Evolutionary conservation across 768 basidiomycete genomes (phyloP), one percentile per base, ranked within the genome.

Genomic region (Tulasnella sp.): DNA sequence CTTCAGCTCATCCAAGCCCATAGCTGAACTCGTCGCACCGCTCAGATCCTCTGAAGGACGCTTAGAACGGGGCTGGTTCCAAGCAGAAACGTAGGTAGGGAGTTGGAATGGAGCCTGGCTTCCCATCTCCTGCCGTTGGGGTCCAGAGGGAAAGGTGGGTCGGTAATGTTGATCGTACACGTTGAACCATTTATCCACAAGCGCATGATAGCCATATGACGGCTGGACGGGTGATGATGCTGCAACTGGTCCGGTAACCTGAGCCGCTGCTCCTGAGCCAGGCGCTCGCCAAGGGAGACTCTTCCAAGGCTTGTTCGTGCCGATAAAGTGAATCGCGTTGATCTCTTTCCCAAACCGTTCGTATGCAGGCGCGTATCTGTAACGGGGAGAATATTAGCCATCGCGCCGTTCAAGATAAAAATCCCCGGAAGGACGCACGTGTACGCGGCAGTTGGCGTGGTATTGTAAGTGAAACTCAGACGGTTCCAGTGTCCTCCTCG

Each of bases 391-490:
- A 38, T 38, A 38, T 38, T 15, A 38, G 34, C 34, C 7, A 7
- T 66, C 63, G 70, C 68, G 34, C 5, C 34, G 5, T 38, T 15
- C 15, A 15, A 7, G 29, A 55, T 7, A 11, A 22, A n/a, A 41
- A 29, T 34, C 19, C 59, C 51, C 22, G 25, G 22, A 31, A 29
- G 19, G 31, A 81, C 88, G 76, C 67, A 93, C 86, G 90, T 92
- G 74, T 98, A 98, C 55, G 85, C 91, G 60, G 94, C 92, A 12
- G 92, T 92, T 17, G 96, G 96, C 2, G 96, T 98, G 15, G 93
- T 96, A 71, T 99, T 99, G 74, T 96, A 99, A 43, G 84, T 90
- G 73, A 98, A 99, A 69, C 92, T 92, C 65, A 99, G 82, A 65
- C 92, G 79, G 66, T 96, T 81, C 96, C 96, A 99, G 67, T 88